Evolutionary conservation across 1,284 basidiomycete species (phyloP).

Genomic region (Ganoderma boninense): DNA sequence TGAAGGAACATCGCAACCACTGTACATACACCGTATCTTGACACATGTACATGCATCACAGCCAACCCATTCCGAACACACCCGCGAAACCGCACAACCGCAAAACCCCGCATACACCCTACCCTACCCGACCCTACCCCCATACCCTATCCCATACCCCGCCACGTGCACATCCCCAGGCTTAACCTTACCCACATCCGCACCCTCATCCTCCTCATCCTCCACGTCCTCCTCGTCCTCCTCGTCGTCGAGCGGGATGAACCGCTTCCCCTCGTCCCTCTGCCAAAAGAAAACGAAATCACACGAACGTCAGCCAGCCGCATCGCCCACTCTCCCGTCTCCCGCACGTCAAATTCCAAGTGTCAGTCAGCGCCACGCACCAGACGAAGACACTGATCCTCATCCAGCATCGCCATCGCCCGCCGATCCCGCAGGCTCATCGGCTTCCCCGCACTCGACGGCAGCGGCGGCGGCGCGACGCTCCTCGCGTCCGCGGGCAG

Average conservation of each 20-base stretch:
- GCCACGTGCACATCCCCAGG: no score
- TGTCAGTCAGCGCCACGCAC: slow-evolving; percentile 23
- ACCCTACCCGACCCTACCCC: background rate
- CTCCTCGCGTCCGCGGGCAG: background rate
- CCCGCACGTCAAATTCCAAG: no score
- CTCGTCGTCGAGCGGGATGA: slow-evolving; percentile 37
- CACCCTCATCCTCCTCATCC: no score
- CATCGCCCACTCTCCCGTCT: background rate
- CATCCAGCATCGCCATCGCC: slow-evolving; percentile 30
- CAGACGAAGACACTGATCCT: slow-evolving; percentile 15
- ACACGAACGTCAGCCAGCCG: background rate
- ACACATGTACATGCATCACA: background rate
- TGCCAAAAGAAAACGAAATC: background rate
- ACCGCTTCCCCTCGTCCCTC: slow-evolving; percentile 38
- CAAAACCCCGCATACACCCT: slow-evolving; percentile 5
- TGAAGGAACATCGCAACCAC: no score
- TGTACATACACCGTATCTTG: no score
- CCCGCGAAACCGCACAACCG: background rate
- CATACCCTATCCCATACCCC: no score
- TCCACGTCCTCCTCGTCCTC: slow-evolving; percentile 18
- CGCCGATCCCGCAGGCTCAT: slow-evolving; percentile 40
- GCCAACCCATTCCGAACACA: background rate
- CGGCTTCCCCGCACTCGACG: slow-evolving; percentile 28
- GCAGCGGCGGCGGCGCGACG: background rate
- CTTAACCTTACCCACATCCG: no score